A percentile compares a stretch with the other conserved stretches of the same genome.
These are phyloP conservation scores for Naganishia cerealis DNA, from an alignment of 1,284 basidiomycete genomes.

Conservation along the genomic window DNA sequence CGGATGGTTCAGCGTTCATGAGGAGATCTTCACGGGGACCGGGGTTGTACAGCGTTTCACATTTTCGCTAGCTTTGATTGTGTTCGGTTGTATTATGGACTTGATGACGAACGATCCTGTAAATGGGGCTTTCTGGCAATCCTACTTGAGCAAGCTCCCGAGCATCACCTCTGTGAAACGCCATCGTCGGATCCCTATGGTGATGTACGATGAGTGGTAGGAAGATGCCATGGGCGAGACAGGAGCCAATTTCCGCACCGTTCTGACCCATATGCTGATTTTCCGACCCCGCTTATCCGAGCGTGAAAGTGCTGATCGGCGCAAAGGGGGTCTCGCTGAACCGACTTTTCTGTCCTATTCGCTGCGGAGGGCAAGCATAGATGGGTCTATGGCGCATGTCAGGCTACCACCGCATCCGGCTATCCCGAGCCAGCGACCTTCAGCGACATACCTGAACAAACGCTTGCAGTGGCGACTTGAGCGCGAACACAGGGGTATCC, in stretches of 20 bases:
- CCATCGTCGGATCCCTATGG: too few relatives aligned
- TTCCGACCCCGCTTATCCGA: constrained; percentile 1
- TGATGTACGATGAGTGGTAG: too few relatives aligned
- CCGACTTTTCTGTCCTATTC: too few relatives aligned
- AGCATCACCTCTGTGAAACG: too few relatives aligned
- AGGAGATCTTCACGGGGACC: background rate
- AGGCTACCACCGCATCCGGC: too few relatives aligned
- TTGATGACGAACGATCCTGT: too few relatives aligned
- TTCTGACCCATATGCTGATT: background rate
- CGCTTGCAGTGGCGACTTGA: background rate
- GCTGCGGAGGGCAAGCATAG: background rate
- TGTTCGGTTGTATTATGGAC: background rate
- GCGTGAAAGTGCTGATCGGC: constrained; percentile 1
- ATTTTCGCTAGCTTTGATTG: background rate
- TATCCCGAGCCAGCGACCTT: too few relatives aligned
- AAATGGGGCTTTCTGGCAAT: too few relatives aligned
- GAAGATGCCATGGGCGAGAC: background rate
- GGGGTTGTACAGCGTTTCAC: background rate
- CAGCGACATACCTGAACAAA: background rate
- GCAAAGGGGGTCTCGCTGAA: background rate
- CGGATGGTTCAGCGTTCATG: constrained; percentile 42
- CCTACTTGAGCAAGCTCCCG: too few relatives aligned
- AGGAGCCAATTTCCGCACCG: background rate
- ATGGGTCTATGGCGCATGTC: background rate
- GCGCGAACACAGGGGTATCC: background rate